Evolutionary conservation across 1,284 basidiomycete genomes (phyloP), one percentile per base, ranked within the genome.

Genomic region (Ustilago cynodontis): DNA sequence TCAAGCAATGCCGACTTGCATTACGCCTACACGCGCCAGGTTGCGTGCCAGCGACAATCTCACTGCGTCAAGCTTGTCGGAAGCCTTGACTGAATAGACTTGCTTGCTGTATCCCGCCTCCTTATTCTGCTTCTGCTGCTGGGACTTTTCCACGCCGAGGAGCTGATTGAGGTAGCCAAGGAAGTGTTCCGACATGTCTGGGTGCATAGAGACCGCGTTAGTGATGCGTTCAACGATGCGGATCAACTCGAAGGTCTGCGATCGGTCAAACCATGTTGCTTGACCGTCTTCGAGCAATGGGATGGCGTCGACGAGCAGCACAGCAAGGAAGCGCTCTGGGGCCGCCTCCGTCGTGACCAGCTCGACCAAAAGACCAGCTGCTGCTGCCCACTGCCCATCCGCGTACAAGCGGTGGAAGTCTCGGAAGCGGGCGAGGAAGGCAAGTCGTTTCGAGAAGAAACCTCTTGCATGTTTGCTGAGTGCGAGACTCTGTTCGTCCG

Each of bases 371-470:
- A 81, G 43, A 6, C 64, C 66, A 2, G 83, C 83, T 7, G 84
- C 83, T 6, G 71, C 74, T 11, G 59, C 51, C 70, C 76, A 73
- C 10, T 78, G 63, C 3, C 61, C 65, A 37, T 75, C 72, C 3
- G 76, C 65, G 52, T 80, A 82, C 1, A 81, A 59, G 1, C 78
- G 63, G 56, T 80, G 82, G 51, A 85, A 84, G 57, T 85, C 83
- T 41, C 82, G 71, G 70, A 84, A 84, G 64, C 77, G 73, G 26
- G 81, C 79, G 22, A 84, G 76, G 62, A 85, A 85, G 1, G 78
- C 73, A 10, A 85, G 77, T 26, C 81, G 71, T 24, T 74, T 71
- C 1, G 80, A 80, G 39, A 80, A 80, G 55, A 80, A 77, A 29
- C 69, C 72, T 18, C 53, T 59, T 22, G 70, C 54, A 13, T 63